phyloP scores from a whole-genome alignment of 768 basidiomycete genomes.

The Termitomyces titanicus region DNA sequence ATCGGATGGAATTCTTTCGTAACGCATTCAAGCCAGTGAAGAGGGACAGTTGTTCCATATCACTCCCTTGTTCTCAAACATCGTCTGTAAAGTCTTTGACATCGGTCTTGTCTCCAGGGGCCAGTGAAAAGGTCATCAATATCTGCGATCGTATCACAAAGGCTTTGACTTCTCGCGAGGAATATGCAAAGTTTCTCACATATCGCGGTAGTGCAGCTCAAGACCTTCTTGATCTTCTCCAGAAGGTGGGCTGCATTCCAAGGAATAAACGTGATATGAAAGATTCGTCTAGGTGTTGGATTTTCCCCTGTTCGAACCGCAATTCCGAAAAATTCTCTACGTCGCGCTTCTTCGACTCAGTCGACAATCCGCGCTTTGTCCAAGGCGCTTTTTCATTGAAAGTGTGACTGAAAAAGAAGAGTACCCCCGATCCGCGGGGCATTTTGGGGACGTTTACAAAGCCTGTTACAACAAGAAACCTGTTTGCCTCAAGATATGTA shows the following conservation, averaged over 20 bases:
- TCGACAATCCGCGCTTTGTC: slow-evolving; percentile 21
- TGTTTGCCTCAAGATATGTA: slow-evolving; percentile 26
- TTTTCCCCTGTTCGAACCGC: slow-evolving; percentile 8
- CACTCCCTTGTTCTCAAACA: no score
- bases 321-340: slow-evolving; percentile 12
- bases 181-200: slow-evolving; percentile 14
- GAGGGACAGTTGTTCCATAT: no score
- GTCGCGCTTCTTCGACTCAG: slow-evolving; percentile 20
- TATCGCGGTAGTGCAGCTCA: slow-evolving; percentile 13
- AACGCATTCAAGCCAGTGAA: no score
- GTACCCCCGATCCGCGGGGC: slow-evolving; percentile 13
- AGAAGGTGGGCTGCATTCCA: slow-evolving; percentile 16
- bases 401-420: slow-evolving; percentile 4
- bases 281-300: slow-evolving; percentile 17
- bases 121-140: neutral
- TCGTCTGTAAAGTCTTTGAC: neutral
- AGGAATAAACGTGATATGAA: slow-evolving; percentile 1
- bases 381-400: slow-evolving; percentile 19
- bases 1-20: no score
- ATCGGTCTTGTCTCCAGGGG: neutral
- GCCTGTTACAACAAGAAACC: slow-evolving; percentile 13
- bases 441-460: slow-evolving; percentile 26
- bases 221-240: slow-evolving; percentile 19
- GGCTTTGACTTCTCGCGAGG: slow-evolving; percentile 10
- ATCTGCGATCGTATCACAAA: slow-evolving; percentile 10